These are phyloP conservation scores for Pseudodiploospora longispora DNA, from an alignment of 2,329 filamentous ascomycete genomes.

Conservation along the genomic window DNA sequence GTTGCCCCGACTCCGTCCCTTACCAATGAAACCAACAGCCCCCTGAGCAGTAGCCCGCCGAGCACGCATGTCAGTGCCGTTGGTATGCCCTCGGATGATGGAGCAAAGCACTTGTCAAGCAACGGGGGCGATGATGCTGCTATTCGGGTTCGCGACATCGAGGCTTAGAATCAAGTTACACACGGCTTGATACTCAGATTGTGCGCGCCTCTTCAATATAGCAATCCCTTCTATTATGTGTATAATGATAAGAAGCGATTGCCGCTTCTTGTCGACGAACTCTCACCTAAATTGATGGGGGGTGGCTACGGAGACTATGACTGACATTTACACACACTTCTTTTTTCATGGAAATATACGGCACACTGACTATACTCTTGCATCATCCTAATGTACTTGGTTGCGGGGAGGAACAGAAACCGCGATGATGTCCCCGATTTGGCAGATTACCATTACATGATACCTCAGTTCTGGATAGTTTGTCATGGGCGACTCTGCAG, in stretches of 20 bases:
- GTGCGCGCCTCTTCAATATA: no score
- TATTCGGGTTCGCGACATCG: conserved; percentile 21
- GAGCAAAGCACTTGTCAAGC: conserved; percentile 15
- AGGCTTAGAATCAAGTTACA: conserved; percentile 16
- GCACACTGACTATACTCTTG: background rate
- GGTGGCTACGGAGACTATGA: background rate
- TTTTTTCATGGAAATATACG: background rate
- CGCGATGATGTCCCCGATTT: background rate
- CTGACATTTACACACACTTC: background rate
- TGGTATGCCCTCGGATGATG: conserved; percentile 27
- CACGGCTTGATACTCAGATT: no score
- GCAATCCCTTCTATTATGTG: no score
- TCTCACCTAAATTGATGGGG: no score
- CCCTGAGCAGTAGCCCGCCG: conserved; percentile 56
- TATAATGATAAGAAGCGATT: no score
- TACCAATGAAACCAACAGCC: conserved; percentile 62
- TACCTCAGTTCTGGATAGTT: conserved; percentile 10
- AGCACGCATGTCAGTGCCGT: conserved; percentile 53
- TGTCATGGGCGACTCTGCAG: background rate
- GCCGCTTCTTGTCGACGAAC: no score
- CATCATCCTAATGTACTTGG: conserved; percentile 3
- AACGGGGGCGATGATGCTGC: conserved; percentile 9
- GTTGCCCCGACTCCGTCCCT: conserved; percentile 52
- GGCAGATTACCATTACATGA: background rate
- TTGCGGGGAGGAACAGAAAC: background rate